These are phyloP conservation scores for Yamadazyma atlantica DNA, from an alignment of 1,139 yeast species.

Conservation along the genomic window DNA sequence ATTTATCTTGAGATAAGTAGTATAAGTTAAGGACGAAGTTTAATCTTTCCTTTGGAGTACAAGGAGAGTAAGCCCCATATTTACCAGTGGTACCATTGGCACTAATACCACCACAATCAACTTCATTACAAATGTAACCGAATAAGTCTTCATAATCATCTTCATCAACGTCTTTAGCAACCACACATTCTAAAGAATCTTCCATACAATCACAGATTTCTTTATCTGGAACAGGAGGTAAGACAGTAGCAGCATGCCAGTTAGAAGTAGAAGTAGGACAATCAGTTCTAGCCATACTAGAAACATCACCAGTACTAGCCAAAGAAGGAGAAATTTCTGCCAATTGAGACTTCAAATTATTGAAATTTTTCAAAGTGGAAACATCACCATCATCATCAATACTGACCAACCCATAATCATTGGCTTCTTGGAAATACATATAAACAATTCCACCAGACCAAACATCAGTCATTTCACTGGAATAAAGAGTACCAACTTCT, in stretches of 20 bases:
- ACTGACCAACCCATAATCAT: conserved; percentile 76
- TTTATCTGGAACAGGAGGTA: conserved; percentile 72
- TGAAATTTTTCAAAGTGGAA: conserved; percentile 47
- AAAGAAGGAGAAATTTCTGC: conserved; percentile 49
- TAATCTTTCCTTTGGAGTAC: conserved; percentile 40
- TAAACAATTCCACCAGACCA: conserved; percentile 94
- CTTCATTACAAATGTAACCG: conserved; percentile 49
- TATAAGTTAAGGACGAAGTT: conserved; percentile 41
- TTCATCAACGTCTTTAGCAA: conserved; percentile 38
- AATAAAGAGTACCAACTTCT: conserved; percentile 64
- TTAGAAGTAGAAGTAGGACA: conserved; percentile 54
- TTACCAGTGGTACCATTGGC: conserved; percentile 38
- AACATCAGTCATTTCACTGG: conserved; percentile 66
- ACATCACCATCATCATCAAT: conserved; percentile 36
- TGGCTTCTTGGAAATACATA: conserved; percentile 84
- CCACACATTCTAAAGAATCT: conserved; percentile 51
- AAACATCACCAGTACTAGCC: conserved; percentile 26
- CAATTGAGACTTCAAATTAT: conserved; percentile 56
- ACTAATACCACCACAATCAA: conserved; percentile 41
- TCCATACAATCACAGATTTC: conserved; percentile 58
- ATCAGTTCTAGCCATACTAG: conserved; percentile 21
- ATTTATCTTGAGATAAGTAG: conserved; percentile 31
- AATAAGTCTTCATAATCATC: conserved; percentile 57
- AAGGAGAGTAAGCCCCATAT: conserved; percentile 43
- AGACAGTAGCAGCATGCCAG: conserved; percentile 55